Conservation (phyloP, 768 basidiomycete genomes). For the Cyclocybe aegerita region DNA sequence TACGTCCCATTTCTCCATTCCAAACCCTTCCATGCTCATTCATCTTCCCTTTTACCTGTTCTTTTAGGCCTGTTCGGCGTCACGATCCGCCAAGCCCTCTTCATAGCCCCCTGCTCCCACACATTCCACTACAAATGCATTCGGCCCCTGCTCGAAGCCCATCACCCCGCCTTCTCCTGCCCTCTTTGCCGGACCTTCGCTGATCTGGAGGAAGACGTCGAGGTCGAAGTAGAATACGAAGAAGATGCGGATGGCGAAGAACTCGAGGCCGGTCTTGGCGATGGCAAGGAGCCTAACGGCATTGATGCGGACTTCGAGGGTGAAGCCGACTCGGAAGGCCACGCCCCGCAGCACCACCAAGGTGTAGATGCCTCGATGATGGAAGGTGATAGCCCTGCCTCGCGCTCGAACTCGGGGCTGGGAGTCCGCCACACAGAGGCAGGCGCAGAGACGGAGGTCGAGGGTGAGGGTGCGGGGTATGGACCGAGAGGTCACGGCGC, state of each 20-base stretch:
- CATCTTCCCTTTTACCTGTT: constrained; percentile 2
- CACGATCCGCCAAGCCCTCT: constrained; percentile 91
- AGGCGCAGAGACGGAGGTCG: constrained; percentile 40
- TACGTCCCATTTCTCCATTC: constrained; percentile 33
- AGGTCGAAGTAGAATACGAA: constrained; percentile 42
- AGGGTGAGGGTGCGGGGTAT: constrained; percentile 29
- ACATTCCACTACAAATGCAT: constrained; percentile 98
- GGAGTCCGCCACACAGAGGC: constrained; percentile 19
- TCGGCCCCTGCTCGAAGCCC: constrained; percentile 82
- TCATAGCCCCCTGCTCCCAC: constrained; percentile 97
- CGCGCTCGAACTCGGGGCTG: constrained; percentile 20
- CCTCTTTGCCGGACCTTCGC: constrained; percentile 95
- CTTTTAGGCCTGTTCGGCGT: constrained; percentile 69
- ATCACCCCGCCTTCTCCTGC: constrained; percentile 92
- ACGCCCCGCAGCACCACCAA: constrained; percentile 1
- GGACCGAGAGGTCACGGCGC: constrained; percentile 10
- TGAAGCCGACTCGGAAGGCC: constrained; percentile 15
- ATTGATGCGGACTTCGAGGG: constrained; percentile 14
- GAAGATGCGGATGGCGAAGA: constrained; percentile 25
- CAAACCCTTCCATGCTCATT: constrained; percentile 2
- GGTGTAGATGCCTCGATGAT: constrained; percentile 1
- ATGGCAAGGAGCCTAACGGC: constrained; percentile 8
- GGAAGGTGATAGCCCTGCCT: constrained; percentile 14
- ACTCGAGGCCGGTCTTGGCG: constrained; percentile 11
- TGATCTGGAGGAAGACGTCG: constrained; percentile 94